phyloP scores from a whole-genome alignment of 306 rosid genomes.

The Comarum palustre region DNA sequence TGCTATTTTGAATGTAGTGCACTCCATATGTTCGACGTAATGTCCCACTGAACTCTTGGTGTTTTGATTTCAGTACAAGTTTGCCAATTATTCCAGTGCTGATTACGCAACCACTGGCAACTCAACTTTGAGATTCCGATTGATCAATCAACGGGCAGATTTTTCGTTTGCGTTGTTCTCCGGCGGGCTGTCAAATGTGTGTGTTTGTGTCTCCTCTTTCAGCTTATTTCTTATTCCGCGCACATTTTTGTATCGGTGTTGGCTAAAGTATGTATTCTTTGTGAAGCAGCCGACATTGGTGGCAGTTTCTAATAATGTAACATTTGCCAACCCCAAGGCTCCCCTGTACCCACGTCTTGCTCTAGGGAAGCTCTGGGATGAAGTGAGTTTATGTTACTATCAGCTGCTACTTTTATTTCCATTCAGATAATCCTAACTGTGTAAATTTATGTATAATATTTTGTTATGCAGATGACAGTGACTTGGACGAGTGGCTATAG shows the following conservation, averaged over 20 bases:
- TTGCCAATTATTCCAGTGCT: conserved; percentile 40
- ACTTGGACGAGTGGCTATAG: conserved; percentile 92
- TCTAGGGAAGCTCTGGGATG: conserved; percentile 81
- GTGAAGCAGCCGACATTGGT: conserved; percentile 56
- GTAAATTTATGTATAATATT: background rate
- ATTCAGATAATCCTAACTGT: too few relatives aligned
- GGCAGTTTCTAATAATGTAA: conserved; percentile 52
- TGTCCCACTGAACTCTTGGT: conserved; percentile 1
- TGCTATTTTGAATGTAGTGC: background rate
- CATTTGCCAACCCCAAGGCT: conserved; percentile 58
- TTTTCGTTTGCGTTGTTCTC: conserved; percentile 79
- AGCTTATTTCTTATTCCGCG: background rate
- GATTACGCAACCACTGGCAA: conserved; percentile 51
- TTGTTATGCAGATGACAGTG: conserved; percentile 65
- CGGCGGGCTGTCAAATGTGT: conserved; percentile 53
- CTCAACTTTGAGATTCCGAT: conserved; percentile 43
- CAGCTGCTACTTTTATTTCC: background rate
- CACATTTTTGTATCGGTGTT: background rate
- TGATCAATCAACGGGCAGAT: conserved; percentile 82
- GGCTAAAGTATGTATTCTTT: background rate
- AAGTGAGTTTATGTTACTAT: conserved; percentile 21
- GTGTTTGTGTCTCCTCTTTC: conserved; percentile 6
- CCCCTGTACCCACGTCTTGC: conserved; percentile 85
- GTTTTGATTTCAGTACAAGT: conserved; percentile 48
- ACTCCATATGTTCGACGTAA: background rate